Evolutionary conservation across 495 filamentous ascomycete genomes (phyloP), one percentile per base, ranked within the genome.

Genomic region (Penicillium taxi): DNA sequence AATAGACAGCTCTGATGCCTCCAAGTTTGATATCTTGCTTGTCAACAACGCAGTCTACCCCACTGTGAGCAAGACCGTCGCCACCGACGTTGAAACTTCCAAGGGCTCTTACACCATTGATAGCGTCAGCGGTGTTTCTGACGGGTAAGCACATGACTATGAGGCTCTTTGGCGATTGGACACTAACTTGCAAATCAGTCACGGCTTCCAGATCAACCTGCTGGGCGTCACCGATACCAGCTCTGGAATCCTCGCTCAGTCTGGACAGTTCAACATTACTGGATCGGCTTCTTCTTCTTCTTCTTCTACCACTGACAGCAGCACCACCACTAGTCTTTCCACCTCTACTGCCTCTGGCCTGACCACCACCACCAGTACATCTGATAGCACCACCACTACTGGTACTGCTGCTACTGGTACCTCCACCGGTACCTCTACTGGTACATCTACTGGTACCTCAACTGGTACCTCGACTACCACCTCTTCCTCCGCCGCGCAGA

Each of bases 61-160:
- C 25, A 42, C 43, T 5, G 50, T 77, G 5, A 53, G 66, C 26
- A 58, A 71, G 48, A 70, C 67, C 31, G 58, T 71, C 22, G 61
- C 59, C 17, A 45, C 55, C 9, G 46, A 61, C 18, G 38, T 66
- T 9, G 46, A 64, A 9, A 61, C 61, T 17, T 59, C 60, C 26
- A 45, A 61, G 31, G 54, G 50, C 13, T 58, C 58, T 21, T 63
- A 62, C 46, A 56, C 46, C n/a, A 47, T 56, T 12, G 35, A 44
- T 13, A 28, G 42, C 25, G 22, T 63, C 8, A 39, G 47, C 32
- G 48, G 37, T 18, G 26, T 54, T n/a, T 15, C 51, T 18, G 22
- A 42, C 14, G 61, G 57, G 62, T 66, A 62, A 12, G 46, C 18
- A n/a, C 16, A 11, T 11, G 8, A 18, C 20, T 15, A 12, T 26